Conservation (phyloP, 306 rosid species). For the Prunus mongolica region DNA sequence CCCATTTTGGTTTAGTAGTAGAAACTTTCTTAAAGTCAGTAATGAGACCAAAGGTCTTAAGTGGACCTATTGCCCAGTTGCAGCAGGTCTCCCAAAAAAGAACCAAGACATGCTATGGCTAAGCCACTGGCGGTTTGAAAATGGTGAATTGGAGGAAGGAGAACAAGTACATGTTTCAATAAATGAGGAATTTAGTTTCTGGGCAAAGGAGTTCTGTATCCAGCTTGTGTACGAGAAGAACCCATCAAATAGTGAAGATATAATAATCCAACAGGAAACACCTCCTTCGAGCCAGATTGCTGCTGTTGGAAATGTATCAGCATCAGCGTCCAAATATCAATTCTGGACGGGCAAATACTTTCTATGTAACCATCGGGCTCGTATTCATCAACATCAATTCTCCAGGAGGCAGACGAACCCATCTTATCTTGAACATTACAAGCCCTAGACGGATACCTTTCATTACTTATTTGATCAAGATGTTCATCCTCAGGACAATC, state of each 20-base stretch:
- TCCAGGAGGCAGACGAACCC: not conserved
- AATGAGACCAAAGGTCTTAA: not conserved
- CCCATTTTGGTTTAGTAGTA: not conserved
- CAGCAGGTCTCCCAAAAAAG: not conserved
- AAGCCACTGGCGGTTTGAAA: not conserved
- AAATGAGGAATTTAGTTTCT: not conserved
- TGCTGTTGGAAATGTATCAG: not conserved
- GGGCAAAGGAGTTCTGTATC: not conserved
- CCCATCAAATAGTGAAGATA: not conserved
- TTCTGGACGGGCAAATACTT: not conserved
- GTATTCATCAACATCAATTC: not conserved
- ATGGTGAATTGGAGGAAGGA: not conserved
- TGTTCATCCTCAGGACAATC: not conserved
- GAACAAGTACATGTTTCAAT: not conserved
- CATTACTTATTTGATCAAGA: not conserved
- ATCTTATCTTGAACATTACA: not conserved
- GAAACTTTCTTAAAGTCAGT: not conserved
- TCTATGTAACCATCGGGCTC: not conserved
- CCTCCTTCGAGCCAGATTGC: not conserved
- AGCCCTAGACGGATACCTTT: not conserved
- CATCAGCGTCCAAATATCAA: not conserved
- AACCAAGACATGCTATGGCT: not conserved
- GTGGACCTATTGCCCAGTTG: not conserved
- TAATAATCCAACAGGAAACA: not conserved
- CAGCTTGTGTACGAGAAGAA: not conserved